Evolutionary conservation across 306 rosid genomes (phyloP).

Genomic region (Trifolium fragiferum): DNA sequence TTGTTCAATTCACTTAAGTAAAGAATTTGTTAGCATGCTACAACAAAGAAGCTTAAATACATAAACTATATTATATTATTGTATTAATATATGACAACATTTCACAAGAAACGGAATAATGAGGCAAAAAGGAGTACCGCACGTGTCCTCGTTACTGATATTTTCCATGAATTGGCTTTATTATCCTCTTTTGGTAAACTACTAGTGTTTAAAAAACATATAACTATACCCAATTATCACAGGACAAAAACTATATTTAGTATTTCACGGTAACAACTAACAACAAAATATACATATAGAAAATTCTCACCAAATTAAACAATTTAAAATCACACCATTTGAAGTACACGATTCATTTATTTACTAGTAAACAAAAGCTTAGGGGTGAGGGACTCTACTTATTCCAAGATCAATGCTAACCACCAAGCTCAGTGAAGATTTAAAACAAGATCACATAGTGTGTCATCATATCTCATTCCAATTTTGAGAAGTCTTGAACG

Average conservation of each 20-base stretch:
- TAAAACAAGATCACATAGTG: neutral
- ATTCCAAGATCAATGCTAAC: neutral
- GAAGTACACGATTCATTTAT: constrained; percentile 1
- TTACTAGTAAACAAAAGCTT: neutral
- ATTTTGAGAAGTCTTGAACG: constrained; percentile 53
- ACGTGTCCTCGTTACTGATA: no score
- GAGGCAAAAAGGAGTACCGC: no score
- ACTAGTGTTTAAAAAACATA: neutral
- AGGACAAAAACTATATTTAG: neutral
- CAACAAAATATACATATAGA: neutral
- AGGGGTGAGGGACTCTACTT: neutral
- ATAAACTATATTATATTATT: no score
- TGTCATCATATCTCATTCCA: constrained; percentile 39
- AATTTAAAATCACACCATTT: neutral
- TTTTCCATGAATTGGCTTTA: neutral
- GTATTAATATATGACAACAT: no score
- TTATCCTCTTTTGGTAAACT: neutral
- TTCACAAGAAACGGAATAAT: no score
- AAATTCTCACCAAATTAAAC: neutral
- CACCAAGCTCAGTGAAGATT: neutral
- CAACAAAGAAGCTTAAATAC: no score
- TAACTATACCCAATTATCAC: neutral
- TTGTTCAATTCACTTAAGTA: no score
- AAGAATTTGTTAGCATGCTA: no score
- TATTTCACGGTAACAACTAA: neutral